Evolutionary conservation across 169 alveolate species (phyloP).

Genomic region (Eimeria sp.): DNA sequence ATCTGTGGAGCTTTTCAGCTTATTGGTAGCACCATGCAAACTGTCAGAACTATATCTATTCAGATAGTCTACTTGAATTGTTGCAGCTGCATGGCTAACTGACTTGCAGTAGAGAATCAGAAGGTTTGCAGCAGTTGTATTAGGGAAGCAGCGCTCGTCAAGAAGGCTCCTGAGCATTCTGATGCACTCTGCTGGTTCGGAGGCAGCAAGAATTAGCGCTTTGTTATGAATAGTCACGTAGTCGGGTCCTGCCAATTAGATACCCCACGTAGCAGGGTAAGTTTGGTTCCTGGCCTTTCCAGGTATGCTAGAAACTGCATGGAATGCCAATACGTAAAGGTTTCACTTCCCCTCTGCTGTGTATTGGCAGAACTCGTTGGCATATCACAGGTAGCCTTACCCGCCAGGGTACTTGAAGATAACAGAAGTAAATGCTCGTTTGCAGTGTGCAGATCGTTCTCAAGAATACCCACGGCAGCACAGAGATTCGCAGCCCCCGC

Average conservation of each 20-base stretch:
- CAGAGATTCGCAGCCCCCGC: constrained; percentile 64
- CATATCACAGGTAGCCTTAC: background rate
- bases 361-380: background rate
- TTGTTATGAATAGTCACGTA: constrained; percentile 48
- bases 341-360: background rate
- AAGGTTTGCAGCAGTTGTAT: constrained; percentile 15
- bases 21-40: background rate
- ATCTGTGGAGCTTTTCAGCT: background rate
- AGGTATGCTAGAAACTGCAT: background rate
- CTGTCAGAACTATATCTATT: background rate
- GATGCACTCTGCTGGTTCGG: constrained; percentile 41
- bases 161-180: constrained; percentile 11
- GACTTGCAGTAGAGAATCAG: constrained; percentile 57
- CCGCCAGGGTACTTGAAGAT: background rate
- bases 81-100: background rate
- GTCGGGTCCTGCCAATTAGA: constrained; percentile 15
- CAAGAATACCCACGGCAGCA: constrained; percentile 24
- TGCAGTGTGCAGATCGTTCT: constrained; percentile 26
- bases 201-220: constrained; percentile 23
- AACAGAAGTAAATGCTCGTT: constrained; percentile 6
- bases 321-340: background rate
- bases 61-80: background rate
- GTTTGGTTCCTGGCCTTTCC: background rate
- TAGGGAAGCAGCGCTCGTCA: background rate
- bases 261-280: background rate